These are phyloP conservation scores for Aspergillus sp. DNA, from an alignment of 2,329 filamentous ascomycete genomes.

Conservation along the genomic window DNA sequence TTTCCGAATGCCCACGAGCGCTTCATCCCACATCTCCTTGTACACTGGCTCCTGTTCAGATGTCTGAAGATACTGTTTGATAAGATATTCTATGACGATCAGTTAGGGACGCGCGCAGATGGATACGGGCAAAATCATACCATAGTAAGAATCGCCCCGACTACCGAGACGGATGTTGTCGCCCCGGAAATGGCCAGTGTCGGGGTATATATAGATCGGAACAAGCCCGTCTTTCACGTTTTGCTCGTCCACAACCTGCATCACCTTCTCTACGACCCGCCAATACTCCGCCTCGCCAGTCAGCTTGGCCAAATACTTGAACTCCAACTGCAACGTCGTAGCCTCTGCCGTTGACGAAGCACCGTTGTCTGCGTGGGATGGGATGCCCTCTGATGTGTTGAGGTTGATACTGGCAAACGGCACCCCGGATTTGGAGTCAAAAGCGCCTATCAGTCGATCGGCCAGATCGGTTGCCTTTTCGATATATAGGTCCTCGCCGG, in stretches of 20 bases:
- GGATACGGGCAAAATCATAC: constrained; percentile 23
- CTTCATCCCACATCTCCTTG: constrained; percentile 87
- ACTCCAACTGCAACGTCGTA: constrained; percentile 87
- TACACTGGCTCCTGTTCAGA: constrained; percentile 82
- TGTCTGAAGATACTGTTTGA: constrained; percentile 97
- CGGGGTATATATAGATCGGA: constrained; percentile 85
- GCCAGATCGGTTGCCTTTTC: constrained; percentile 94
- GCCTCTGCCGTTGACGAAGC: constrained; percentile 94
- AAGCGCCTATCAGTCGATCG: constrained; percentile 81
- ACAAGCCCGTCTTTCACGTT: constrained; percentile 75
- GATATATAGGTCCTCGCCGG: constrained; percentile 87
- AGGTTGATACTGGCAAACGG: constrained; percentile 90
- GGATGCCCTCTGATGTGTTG: constrained; percentile 69
- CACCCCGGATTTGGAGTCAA: constrained; percentile 80
- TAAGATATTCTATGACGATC: constrained; percentile 70
- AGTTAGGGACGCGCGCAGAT: background rate
- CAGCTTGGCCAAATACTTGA: constrained; percentile 93
- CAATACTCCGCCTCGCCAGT: constrained; percentile 92
- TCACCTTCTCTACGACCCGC: constrained; percentile 87
- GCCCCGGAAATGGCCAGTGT: constrained; percentile 74
- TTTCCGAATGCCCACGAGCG: constrained; percentile 80
- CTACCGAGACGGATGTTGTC: constrained; percentile 88
- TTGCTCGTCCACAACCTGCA: constrained; percentile 85
- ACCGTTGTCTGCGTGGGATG: constrained; percentile 78
- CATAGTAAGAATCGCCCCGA: constrained; percentile 94